Base-by-base conservation (phyloP, 1,284 basidiomycete species). In the Sutorius eximius region DNA sequence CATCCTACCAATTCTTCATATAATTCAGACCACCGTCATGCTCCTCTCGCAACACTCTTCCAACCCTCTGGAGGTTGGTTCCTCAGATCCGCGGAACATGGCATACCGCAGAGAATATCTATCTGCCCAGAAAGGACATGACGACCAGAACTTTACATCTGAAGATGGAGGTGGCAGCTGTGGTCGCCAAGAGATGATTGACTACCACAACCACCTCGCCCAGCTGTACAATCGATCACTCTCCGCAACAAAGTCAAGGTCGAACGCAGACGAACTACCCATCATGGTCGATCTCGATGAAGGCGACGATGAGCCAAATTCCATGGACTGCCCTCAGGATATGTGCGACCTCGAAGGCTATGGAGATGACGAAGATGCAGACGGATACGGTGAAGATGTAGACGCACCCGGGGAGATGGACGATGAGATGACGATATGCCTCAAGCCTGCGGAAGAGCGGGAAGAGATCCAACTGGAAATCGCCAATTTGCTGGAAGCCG, bases 391-490 rank as follows among this genome's bases (percentile, higher is more conserved):
- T 9, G 74, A 74, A 13, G 68, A 71, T 12, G 63, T 57, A 13
- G 69, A 62, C 32, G 64, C 64, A 8, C 68, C 67, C 0, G 71
- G 68, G n/a, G 75, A 78, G 20, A 72, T 76, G 27, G 83, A 86
- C 53, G 87, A 89, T 59, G 83, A 85, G 62, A 72, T 73, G 57
- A 79, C 82, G 8, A 73, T 87, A 36, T 68, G 70, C 42, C 74
- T 77, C 55, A 87, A 85, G 66, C 70, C 84, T 8, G 72, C 73
- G n/a, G 82, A 89, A 45, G 93, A 95, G 60, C 85, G 81, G 53
- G 75, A 79, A 3, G 89, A 91, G 56, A 90, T 98, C 55, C 77
- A 82, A 53, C 75, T 78, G 36, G 93, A 96, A 71, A 95, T 98
- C 30, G 67, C 69, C 0, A 82, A 87, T 60, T 77, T 91, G 18